These are phyloP conservation scores for Scheffersomyces parashehatae DNA, from an alignment of 1,139 yeast species.

Conservation along the genomic window DNA sequence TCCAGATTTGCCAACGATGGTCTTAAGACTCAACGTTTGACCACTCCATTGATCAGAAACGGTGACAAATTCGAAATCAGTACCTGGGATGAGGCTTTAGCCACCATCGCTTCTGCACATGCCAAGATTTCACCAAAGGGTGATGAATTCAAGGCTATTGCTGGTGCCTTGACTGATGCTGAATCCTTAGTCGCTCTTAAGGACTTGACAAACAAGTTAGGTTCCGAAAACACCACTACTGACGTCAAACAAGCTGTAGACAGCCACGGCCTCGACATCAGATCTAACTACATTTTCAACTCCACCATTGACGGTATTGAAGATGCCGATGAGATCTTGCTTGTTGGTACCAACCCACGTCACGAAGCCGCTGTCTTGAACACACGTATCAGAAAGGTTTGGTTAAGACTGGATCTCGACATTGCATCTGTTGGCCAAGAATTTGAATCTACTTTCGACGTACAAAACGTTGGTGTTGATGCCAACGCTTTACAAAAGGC, in stretches of 20 bases:
- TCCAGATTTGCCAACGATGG: constrained; percentile 87
- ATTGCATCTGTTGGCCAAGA: constrained; percentile 73
- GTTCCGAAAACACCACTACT: constrained; percentile 79
- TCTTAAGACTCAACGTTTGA: constrained; percentile 80
- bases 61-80: constrained; percentile 74
- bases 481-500: constrained; percentile 61
- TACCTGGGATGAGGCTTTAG: constrained; percentile 86
- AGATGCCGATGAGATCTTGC: constrained; percentile 76
- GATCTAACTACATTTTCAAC: constrained; percentile 81
- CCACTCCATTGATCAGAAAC: constrained; percentile 74
- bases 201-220: constrained; percentile 74
- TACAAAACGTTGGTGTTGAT: constrained; percentile 63
- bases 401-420: constrained; percentile 70
- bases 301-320: constrained; percentile 79
- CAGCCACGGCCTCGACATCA: constrained; percentile 70
- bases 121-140: constrained; percentile 59
- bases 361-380: constrained; percentile 89
- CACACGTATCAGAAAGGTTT: constrained; percentile 77
- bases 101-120: constrained; percentile 68
- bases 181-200: constrained; percentile 82
- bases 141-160: constrained; percentile 76
- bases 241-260: constrained; percentile 66
- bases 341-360: constrained; percentile 86
- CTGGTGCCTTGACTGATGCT: constrained; percentile 82
- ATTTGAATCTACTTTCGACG: constrained; percentile 75